Evolutionary conservation across 371 early-diverging fungal genomes (phyloP).

Genomic region (Entomophthora muscae): DNA sequence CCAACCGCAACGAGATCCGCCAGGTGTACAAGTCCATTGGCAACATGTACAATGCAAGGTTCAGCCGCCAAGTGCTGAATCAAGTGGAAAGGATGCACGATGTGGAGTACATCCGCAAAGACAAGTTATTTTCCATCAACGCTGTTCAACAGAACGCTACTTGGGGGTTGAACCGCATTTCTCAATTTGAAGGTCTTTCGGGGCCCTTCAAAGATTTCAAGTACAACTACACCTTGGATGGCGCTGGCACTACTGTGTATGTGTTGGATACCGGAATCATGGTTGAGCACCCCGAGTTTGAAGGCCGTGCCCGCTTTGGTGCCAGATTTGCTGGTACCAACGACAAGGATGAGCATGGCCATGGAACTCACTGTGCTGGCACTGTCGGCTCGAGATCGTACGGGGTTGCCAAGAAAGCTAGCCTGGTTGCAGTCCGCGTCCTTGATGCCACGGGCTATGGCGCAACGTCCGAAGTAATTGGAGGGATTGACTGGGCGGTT

Average conservation of each 20-base stretch:
- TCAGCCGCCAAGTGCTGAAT: not conserved
- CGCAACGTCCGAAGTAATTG: slow-evolving; percentile 40
- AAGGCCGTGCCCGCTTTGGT: no score
- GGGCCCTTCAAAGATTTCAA: slow-evolving; percentile 5
- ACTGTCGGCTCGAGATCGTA: slow-evolving; percentile 48
- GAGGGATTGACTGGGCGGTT: slow-evolving; percentile 50
- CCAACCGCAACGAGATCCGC: not conserved
- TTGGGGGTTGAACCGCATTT: no score
- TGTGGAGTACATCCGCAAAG: not conserved
- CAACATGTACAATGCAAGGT: not conserved
- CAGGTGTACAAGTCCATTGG: not conserved
- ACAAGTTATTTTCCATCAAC: not conserved
- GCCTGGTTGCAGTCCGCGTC: no score
- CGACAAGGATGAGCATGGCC: no score
- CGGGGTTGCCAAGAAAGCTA: slow-evolving; percentile 84
- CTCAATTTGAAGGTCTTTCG: slow-evolving; percentile 28
- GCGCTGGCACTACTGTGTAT: slow-evolving; percentile 41
- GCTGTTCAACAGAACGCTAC: slow-evolving; percentile 5
- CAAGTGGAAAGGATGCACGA: not conserved
- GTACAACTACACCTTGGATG: slow-evolving; percentile 26
- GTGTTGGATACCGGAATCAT: slow-evolving; percentile 60
- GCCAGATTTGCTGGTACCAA: no score
- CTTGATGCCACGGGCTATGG: slow-evolving; percentile 48
- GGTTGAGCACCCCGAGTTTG: slow-evolving; percentile 44
- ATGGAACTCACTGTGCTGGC: no score